Evolutionary conservation across 129 eudicot genomes (phyloP).

Genomic region (Flaveria sonorensis): DNA sequence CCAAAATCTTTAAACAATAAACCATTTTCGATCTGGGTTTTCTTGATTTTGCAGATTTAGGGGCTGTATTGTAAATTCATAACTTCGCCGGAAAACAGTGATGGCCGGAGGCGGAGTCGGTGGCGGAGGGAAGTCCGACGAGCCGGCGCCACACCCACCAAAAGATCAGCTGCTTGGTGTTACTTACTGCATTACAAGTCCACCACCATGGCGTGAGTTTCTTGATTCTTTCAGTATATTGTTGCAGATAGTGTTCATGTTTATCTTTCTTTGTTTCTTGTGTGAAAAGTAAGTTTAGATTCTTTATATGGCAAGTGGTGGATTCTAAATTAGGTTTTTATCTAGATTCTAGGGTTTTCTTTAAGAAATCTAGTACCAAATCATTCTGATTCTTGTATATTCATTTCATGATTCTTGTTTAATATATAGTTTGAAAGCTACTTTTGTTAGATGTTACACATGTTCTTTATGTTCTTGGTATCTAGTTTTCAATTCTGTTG

Average conservation of each 20-base stretch:
- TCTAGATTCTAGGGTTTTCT: conserved; percentile 12
- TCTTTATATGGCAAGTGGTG: conserved; percentile 16
- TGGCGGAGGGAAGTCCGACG: conserved; percentile 62
- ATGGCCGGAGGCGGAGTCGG: conserved; percentile 82
- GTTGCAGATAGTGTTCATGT: conserved; percentile 13
- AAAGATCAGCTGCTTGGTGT: conserved; percentile 92
- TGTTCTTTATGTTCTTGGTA: conserved; percentile 27
- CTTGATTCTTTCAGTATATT: conserved; percentile 15
- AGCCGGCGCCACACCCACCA: conserved; percentile 92
- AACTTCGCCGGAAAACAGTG: conserved; percentile 32
- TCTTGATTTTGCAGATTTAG: conserved; percentile 42
- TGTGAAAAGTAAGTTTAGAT: conserved; percentile 12
- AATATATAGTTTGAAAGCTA: conserved; percentile 14
- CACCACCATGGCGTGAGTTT: conserved; percentile 92
- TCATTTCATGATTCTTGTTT: conserved; percentile 18
- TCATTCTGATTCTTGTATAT: conserved; percentile 31
- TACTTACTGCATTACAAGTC: conserved; percentile 89
- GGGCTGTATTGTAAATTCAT: not conserved
- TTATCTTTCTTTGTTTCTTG: not conserved
- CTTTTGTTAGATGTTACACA: not conserved
- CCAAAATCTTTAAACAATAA: conserved; percentile 1
- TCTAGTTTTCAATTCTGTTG: not conserved
- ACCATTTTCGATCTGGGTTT: conserved; percentile 56
- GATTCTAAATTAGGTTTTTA: conserved; percentile 22
- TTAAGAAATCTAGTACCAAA: conserved; percentile 15